These are phyloP conservation scores for Sporisorium graminicola DNA, from an alignment of 1,284 basidiomycete genomes.

Conservation along the genomic window DNA sequence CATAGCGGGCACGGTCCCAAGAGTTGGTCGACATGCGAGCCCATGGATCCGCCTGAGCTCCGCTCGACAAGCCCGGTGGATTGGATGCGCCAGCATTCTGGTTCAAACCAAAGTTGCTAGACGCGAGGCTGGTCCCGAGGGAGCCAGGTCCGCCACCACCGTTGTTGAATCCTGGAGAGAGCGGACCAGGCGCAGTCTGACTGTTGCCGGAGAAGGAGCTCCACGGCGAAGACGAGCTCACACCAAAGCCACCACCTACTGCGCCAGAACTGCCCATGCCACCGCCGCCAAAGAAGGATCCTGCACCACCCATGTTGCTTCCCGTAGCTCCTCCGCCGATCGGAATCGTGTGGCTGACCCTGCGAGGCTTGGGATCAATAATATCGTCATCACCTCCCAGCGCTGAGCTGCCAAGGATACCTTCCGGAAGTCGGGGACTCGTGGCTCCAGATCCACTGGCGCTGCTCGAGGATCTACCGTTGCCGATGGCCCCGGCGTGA, in stretches of 20 bases:
- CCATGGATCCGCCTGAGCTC: slow-evolving; percentile 50
- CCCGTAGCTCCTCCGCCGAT: slow-evolving; percentile 42
- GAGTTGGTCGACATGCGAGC: slow-evolving; percentile 33
- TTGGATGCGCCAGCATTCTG: slow-evolving; percentile 25
- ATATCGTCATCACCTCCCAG: slow-evolving; percentile 69
- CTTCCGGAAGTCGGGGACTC: slow-evolving; percentile 54
- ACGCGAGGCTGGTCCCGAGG: slow-evolving; percentile 21
- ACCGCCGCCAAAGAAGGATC: slow-evolving; percentile 43
- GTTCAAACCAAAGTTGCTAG: slow-evolving; percentile 33
- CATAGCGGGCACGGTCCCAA: slow-evolving; percentile 67
- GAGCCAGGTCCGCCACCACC: slow-evolving; percentile 38
- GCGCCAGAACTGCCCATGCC: slow-evolving; percentile 28
- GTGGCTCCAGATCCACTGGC: slow-evolving; percentile 46
- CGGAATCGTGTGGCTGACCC: slow-evolving; percentile 59
- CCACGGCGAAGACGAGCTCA: slow-evolving; percentile 51
- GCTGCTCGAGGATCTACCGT: slow-evolving; percentile 47
- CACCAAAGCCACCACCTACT: slow-evolving; percentile 39
- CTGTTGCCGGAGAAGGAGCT: slow-evolving; percentile 42
- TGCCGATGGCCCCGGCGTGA: slow-evolving; percentile 36
- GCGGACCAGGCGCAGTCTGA: slow-evolving; percentile 41
- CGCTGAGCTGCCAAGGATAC: slow-evolving; percentile 68
- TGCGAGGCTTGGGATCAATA: slow-evolving; percentile 61
- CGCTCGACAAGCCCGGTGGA: slow-evolving; percentile 26
- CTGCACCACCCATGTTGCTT: slow-evolving; percentile 33
- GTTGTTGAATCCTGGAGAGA: slow-evolving; percentile 36